Base-by-base conservation (phyloP, 2,329 filamentous ascomycete species). In the Penicillium sp. region DNA sequence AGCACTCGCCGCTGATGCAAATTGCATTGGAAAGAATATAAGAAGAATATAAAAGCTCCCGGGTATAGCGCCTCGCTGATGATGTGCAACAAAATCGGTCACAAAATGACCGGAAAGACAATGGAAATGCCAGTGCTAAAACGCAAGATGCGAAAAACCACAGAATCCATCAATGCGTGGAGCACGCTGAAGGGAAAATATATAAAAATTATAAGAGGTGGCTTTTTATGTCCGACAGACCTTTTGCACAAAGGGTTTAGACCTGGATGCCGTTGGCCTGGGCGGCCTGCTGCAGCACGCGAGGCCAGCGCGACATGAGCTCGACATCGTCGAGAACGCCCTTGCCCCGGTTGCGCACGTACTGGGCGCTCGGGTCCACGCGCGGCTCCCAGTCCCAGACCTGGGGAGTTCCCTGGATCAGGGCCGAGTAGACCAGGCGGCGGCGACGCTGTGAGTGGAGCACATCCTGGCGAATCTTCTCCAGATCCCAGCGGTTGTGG, bases 381-480 rank as follows among this genome's bases (percentile, higher is more conserved):
- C 78, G 72, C 0, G 89, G 89, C 72, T 91, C 81, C 71, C 86
- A 87, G 70, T 96, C 91, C 91, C 91, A 96, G 66, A 83, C 81
- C 33, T 87, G 87, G 59, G 88, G 89, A 31, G 76, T 76, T 47
- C 90, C 91, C 68, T 84, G 73, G 66, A 83, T 87, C 56, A 96
- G 77, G 0, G 91, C 88, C 35, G 81, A 81, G 84, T 89, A 95
- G 24, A 89, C 87, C 7, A 95, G 72, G 44, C 86, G 81, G 12
- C 91, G 81, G 64, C 86, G 84, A 37, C 90, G 84, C 75, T 96
- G 91, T 39, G 86, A 90, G 33, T 78, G 72, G 7, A 95, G 70
- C 1, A 93, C 89, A 46, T 88, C 79, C 46, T 81, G 71, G 4
- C 87, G 90, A 61, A 96, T 92, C 54, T 76, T 74, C 37, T 86